These are phyloP conservation scores for Sequoiadendron giganteum DNA, from an alignment of 75 land plant species.

Conservation along the genomic window DNA sequence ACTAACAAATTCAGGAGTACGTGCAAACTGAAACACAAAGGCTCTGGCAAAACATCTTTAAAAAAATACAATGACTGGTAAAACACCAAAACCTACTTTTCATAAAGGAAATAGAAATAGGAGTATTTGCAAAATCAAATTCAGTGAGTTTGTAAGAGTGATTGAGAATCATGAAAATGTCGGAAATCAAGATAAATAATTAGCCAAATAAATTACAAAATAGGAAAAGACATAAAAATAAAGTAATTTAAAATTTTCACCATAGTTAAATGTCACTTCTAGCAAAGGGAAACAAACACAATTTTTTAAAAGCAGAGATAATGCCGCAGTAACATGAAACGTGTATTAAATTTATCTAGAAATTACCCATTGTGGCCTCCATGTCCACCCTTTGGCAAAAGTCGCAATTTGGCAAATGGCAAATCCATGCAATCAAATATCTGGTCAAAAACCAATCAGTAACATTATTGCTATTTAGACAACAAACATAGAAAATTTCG, in stretches of 20 bases:
- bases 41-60: not conserved
- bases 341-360: not conserved
- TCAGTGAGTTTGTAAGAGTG: not conserved
- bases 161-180: not conserved
- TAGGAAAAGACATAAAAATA: not conserved
- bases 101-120: not conserved
- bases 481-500: constrained; percentile 3
- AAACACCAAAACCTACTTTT: not conserved
- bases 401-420: constrained; percentile 74
- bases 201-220: not conserved
- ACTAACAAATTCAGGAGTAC: not conserved
- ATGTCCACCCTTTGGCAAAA: constrained; percentile 97
- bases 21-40: not conserved
- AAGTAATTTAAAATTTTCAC: not conserved
- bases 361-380: constrained; percentile 99
- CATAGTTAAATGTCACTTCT: not conserved
- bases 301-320: not conserved
- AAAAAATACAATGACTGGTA: not conserved
- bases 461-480: not conserved
- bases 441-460: constrained; percentile 28
- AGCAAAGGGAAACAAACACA: not conserved
- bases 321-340: not conserved
- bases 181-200: constrained; percentile 2
- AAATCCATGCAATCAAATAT: constrained; percentile 94
- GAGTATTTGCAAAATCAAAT: not conserved